A percentile compares a stretch with the other conserved stretches of the same genome.
Conservation (phyloP, 768 basidiomycete species). For the Hortiboletus campestris region DNA sequence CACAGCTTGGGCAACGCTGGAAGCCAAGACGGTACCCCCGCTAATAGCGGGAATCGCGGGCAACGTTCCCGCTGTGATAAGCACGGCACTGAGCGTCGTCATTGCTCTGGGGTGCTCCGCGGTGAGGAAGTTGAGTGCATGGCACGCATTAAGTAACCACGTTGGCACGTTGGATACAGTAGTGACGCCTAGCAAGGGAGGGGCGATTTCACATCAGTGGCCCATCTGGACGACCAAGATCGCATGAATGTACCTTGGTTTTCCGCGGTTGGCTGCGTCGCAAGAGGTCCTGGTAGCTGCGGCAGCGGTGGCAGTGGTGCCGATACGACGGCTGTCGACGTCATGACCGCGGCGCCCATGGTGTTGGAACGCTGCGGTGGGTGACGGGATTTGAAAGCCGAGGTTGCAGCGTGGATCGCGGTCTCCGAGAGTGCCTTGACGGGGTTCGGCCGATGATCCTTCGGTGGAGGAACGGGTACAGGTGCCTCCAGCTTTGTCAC, state of each 20-base stretch:
- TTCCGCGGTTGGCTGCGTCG: constrained; percentile 7
- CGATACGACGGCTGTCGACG: constrained; percentile 5
- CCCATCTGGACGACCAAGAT: background rate
- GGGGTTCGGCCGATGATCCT: constrained; percentile 34
- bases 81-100: constrained; percentile 71
- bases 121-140: constrained; percentile 70
- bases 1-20: constrained; percentile 72
- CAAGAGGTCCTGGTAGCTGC: constrained; percentile 3
- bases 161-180: constrained; percentile 60
- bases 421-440: constrained; percentile 36
- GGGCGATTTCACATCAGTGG: background rate
- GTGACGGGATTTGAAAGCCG: constrained; percentile 29
- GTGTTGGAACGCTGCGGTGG: constrained; percentile 31
- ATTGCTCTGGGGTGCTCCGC: constrained; percentile 74
- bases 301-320: constrained; percentile 18
- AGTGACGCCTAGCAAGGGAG: constrained; percentile 33
- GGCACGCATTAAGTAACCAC: constrained; percentile 77
- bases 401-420: constrained; percentile 27
- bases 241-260: constrained; percentile 18
- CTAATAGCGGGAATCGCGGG: constrained; percentile 69
- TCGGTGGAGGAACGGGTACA: constrained; percentile 22
- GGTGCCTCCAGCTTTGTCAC: constrained; percentile 21
- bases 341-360: constrained; percentile 25
- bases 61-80: constrained; percentile 75
- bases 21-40: constrained; percentile 71